These are phyloP conservation scores for Raffaelea ambrosiae DNA, from an alignment of 2,329 filamentous ascomycete species.

Conservation along the genomic window DNA sequence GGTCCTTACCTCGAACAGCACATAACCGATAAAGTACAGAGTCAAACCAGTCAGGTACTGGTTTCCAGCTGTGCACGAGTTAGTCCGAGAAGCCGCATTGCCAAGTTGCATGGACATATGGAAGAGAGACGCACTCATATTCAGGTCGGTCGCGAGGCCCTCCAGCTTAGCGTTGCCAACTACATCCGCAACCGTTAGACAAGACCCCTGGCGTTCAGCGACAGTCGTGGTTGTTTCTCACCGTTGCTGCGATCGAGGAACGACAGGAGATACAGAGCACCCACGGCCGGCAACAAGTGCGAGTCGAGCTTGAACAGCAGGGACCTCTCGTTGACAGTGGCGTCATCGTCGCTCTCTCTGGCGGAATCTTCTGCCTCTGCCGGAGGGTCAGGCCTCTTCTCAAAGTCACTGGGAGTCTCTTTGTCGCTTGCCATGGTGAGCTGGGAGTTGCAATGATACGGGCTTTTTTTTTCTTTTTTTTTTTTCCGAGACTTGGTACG, in stretches of 20 bases:
- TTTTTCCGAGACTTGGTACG: no score
- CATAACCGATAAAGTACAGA: constrained; percentile 56
- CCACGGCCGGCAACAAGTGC: constrained; percentile 43
- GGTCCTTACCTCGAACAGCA: constrained; percentile 41
- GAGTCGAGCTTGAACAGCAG: constrained; percentile 50
- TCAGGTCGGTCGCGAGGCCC: constrained; percentile 40
- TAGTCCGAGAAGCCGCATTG: neutral
- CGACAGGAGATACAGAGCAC: constrained; percentile 45
- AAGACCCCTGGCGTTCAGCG: neutral
- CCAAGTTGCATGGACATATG: constrained; percentile 10
- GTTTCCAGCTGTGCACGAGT: constrained; percentile 35
- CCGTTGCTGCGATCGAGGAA: constrained; percentile 51
- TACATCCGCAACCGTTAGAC: constrained; percentile 19
- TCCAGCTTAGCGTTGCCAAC: constrained; percentile 52
- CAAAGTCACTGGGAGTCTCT: no score
- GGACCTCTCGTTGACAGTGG: constrained; percentile 41
- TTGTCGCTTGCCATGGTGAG: no score
- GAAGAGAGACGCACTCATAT: constrained; percentile 39
- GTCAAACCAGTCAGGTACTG: constrained; percentile 59
- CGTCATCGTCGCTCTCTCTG: neutral
- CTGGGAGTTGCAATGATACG: no score
- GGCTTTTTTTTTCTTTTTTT: no score
- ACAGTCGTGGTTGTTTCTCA: constrained; percentile 20
- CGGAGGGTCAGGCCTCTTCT: no score
- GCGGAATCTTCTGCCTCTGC: neutral